Percentiles rank a stretch among this genome's conserved stretches.
Evolutionary conservation across 1,284 basidiomycete species (phyloP).

Genomic region (Hymenochaete sp.): DNA sequence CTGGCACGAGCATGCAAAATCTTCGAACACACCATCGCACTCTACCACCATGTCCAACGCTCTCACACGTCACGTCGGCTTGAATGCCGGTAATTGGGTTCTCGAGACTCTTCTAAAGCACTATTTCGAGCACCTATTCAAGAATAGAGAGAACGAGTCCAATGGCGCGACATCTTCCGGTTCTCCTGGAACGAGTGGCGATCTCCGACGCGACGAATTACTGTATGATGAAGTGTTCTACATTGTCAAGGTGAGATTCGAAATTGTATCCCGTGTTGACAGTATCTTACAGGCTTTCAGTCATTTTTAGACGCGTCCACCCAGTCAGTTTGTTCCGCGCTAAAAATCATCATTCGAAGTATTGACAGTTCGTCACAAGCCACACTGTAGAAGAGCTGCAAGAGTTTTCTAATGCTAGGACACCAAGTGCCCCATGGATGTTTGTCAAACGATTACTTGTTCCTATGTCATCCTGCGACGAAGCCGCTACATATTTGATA

Average conservation of each 20-base stretch:
- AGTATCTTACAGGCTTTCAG: conserved; percentile 21
- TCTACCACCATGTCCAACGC: conserved; percentile 31
- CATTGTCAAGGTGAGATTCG: conserved; percentile 55
- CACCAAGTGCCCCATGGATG: conserved; percentile 85
- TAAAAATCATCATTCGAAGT: not conserved
- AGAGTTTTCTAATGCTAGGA: conserved; percentile 76
- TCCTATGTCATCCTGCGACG: conserved; percentile 65
- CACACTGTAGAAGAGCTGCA: conserved; percentile 84
- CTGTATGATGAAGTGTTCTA: conserved; percentile 79
- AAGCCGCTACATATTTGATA: conserved; percentile 73
- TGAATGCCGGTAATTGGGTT: conserved; percentile 65
- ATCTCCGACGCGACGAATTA: conserved; percentile 65
- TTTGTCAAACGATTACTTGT: conserved; percentile 71
- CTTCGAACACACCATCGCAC: not conserved
- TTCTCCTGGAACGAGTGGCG: conserved; percentile 20
- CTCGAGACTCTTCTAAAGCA: conserved; percentile 77
- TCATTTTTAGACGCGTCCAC: conserved; percentile 42
- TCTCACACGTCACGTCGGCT: conserved; percentile 50
- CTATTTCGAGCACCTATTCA: conserved; percentile 61
- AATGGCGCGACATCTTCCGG: conserved; percentile 5
- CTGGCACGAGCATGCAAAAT: not conserved
- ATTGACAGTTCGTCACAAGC: conserved; percentile 24
- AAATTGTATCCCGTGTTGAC: not conserved
- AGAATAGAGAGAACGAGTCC: conserved; percentile 25
- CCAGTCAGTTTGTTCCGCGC: conserved; percentile 24